A percentile compares a stretch with the other conserved stretches of the same genome.
Evolutionary conservation across 2,329 filamentous ascomycete genomes (phyloP).

Genomic region (Claviceps citrina): DNA sequence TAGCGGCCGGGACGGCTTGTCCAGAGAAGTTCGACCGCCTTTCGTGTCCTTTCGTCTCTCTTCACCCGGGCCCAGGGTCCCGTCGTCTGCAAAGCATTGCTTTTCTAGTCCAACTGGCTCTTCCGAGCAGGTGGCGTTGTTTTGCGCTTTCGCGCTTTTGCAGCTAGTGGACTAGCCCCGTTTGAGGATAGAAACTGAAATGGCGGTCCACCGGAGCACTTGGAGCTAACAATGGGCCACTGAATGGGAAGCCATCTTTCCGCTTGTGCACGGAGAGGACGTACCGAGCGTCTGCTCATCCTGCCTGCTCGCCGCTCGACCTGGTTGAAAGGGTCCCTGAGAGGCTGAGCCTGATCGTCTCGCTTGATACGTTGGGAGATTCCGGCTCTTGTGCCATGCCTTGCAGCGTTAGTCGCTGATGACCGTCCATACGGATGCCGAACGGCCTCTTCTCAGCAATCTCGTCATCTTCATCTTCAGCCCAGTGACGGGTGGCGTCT

Average conservation of each 20-base stretch:
- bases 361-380: too few relatives aligned
- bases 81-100: slow-evolving; percentile 6
- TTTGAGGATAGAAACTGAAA: slow-evolving; percentile 2
- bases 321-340: too few relatives aligned
- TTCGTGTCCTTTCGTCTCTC: slow-evolving; percentile 1
- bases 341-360: too few relatives aligned
- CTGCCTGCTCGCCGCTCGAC: slow-evolving; percentile 2
- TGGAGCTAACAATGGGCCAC: slow-evolving; percentile 6
- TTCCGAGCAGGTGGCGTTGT: slow-evolving; percentile 5
- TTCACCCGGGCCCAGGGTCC: not conserved
- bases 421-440: slow-evolving; percentile 1
- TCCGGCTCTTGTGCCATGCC: too few relatives aligned
- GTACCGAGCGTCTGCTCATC: slow-evolving; percentile 6
- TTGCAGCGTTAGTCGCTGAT: not conserved
- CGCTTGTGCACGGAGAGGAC: slow-evolving; percentile 7
- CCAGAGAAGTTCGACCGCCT: slow-evolving; percentile 2
- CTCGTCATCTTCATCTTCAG: not conserved
- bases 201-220: slow-evolving; percentile 1
- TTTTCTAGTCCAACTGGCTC: slow-evolving; percentile 3
- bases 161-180: slow-evolving; percentile 2
- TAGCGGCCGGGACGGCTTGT: slow-evolving; percentile 3
- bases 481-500: not conserved
- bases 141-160: not conserved
- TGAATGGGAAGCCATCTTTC: slow-evolving; percentile 9
- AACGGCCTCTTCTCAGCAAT: not conserved